Percentiles rank a stretch among this genome's conserved stretches.
These are phyloP conservation scores for Candida glaebosa DNA, from an alignment of 805 yeast species.

Conservation along the genomic window DNA sequence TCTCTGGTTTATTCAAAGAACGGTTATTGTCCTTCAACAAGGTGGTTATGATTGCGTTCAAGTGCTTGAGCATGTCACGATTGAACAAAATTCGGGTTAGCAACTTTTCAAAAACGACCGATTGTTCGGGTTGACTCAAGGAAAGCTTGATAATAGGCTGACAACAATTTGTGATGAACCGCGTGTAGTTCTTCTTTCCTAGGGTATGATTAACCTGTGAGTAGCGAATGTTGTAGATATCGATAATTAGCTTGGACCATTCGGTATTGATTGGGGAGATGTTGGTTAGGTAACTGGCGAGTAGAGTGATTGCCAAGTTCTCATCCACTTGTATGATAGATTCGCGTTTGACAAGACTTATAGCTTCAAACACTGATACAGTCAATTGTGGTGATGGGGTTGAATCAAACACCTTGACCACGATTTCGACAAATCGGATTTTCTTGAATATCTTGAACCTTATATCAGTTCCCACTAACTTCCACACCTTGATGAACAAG, in stretches of 20 bases:
- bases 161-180: conserved; percentile 23
- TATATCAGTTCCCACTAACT: conserved; percentile 14
- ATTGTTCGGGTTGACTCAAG: conserved; percentile 2
- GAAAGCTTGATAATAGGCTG: conserved; percentile 11
- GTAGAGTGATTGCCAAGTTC: conserved; percentile 20
- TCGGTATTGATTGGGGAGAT: background rate
- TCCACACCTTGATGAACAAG: conserved; percentile 43
- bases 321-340: conserved; percentile 35
- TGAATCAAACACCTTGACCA: conserved; percentile 11
- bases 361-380: conserved; percentile 15
- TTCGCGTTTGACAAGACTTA: conserved; percentile 16
- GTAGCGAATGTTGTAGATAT: conserved; percentile 21
- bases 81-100: conserved; percentile 1
- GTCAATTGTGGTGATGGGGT: conserved; percentile 11
- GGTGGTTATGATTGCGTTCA: conserved; percentile 4
- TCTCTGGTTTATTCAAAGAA: conserved; percentile 14
- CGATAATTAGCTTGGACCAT: conserved; percentile 25
- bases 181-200: conserved; percentile 27
- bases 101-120: background rate
- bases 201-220: conserved; percentile 18
- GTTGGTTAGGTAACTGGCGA: conserved; percentile 10
- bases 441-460: conserved; percentile 42
- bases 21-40: conserved; percentile 3
- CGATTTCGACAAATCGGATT: conserved; percentile 36
- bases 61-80: conserved; percentile 6